These are phyloP conservation scores for Asterophora parasitica DNA, from an alignment of 768 basidiomycete species.

Conservation along the genomic window DNA sequence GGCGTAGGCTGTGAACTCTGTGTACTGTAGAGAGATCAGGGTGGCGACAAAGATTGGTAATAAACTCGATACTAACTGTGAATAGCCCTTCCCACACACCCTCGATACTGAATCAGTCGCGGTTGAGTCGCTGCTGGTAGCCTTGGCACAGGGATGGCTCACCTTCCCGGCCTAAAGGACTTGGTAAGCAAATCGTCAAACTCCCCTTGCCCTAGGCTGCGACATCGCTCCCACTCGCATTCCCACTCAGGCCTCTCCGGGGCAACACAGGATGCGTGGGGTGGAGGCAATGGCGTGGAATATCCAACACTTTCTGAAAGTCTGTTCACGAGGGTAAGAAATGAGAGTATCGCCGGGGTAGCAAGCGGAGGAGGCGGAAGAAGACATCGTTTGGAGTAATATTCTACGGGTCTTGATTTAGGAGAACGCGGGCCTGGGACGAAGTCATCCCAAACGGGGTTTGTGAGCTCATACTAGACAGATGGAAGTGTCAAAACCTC, in stretches of 20 bases:
- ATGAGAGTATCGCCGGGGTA: constrained; percentile 68
- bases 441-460: constrained; percentile 56
- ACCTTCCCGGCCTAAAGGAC: constrained; percentile 59
- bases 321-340: constrained; percentile 49
- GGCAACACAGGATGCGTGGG: constrained; percentile 22
- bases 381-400: constrained; percentile 42
- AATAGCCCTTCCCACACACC: constrained; percentile 81
- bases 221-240: constrained; percentile 61
- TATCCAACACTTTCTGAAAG: constrained; percentile 24
- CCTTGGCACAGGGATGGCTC: constrained; percentile 2
- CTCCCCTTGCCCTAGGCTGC: constrained; percentile 30
- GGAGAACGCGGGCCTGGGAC: constrained; percentile 27
- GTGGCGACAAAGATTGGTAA: neutral
- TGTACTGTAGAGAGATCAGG: constrained; percentile 45
- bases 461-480: constrained; percentile 56
- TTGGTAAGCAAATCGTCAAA: constrained; percentile 32
- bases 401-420: constrained; percentile 23
- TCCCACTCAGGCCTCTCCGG: constrained; percentile 56
- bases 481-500: constrained; percentile 6
- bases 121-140: constrained; percentile 1
- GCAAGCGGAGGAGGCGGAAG: constrained; percentile 60
- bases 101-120: constrained; percentile 43
- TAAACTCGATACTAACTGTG: constrained; percentile 42
- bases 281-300: constrained; percentile 30
- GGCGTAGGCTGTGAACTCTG: constrained; percentile 82